A percentile compares a stretch with the other conserved stretches of the same genome.
Conservation (phyloP, 805 yeast species). For the Torulaspora indica region DNA sequence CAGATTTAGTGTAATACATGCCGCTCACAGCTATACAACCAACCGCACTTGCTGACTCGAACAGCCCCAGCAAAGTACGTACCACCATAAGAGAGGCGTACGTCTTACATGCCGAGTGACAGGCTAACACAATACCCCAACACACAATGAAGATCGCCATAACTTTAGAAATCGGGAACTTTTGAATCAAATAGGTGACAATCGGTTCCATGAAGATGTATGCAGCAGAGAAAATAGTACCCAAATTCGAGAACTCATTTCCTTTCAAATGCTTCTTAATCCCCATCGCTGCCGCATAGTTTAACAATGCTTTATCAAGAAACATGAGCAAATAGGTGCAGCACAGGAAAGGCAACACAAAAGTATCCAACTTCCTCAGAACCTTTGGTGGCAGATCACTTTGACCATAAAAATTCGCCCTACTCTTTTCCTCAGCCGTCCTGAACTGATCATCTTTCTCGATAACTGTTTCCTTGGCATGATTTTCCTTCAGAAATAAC, state of each 20-base stretch:
- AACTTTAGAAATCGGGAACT: constrained; percentile 50
- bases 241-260: constrained; percentile 48
- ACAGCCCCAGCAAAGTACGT: constrained; percentile 48
- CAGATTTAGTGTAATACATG: constrained; percentile 55
- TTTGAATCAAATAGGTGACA: constrained; percentile 46
- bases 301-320: constrained; percentile 53
- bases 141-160: constrained; percentile 43
- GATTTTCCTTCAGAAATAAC: constrained; percentile 19
- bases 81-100: constrained; percentile 54
- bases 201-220: constrained; percentile 53
- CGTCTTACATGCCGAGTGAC: constrained; percentile 49
- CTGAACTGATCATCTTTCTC: constrained; percentile 8
- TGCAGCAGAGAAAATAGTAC: constrained; percentile 51
- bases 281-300: constrained; percentile 64
- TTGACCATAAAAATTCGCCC: constrained; percentile 26
- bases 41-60: constrained; percentile 53
- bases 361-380: constrained; percentile 43
- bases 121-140: constrained; percentile 52
- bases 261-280: constrained; percentile 46
- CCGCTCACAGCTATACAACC: constrained; percentile 54
- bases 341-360: constrained; percentile 48
- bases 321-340: constrained; percentile 53
- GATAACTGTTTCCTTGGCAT: constrained; percentile 17
- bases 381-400: constrained; percentile 21
- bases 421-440: constrained; percentile 3